Conservation (phyloP, 371 early-diverging fungal species). For the Batkoa obscura region DNA sequence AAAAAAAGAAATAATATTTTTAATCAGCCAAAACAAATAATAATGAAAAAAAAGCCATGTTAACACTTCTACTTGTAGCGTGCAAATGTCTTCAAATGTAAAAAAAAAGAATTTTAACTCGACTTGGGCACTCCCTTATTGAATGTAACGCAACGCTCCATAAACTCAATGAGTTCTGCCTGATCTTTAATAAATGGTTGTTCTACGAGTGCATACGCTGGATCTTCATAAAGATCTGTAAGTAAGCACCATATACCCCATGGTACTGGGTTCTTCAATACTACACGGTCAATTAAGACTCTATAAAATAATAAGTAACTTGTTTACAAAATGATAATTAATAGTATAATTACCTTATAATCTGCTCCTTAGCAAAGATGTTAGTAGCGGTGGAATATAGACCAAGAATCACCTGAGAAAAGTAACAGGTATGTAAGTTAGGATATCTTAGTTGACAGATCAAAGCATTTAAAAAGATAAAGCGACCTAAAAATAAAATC, state of each 20-base stretch:
- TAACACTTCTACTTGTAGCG: too few relatives aligned
- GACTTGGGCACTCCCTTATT: background rate
- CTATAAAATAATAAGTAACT: conserved; percentile 21
- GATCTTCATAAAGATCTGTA: conserved; percentile 90
- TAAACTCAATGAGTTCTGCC: conserved; percentile 26
- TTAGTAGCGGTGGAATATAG: conserved; percentile 64
- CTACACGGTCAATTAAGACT: conserved; percentile 82
- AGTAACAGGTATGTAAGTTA: conserved; percentile 89
- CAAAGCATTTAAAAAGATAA: conserved; percentile 73
- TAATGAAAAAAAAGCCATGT: too few relatives aligned
- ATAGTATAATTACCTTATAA: conserved; percentile 37
- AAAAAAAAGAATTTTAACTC: too few relatives aligned
- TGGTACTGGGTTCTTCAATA: conserved; percentile 93
- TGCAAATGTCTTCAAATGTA: too few relatives aligned
- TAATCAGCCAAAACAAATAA: too few relatives aligned
- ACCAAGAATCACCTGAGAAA: conserved; percentile 65
- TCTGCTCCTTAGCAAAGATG: conserved; percentile 81
- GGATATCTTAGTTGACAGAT: conserved; percentile 95
- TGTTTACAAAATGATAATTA: background rate
- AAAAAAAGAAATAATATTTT: too few relatives aligned
- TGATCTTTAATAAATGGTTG: conserved; percentile 54
- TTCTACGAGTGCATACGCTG: conserved; percentile 73
- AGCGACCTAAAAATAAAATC: conserved; percentile 31
- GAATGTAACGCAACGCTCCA: conserved; percentile 30
- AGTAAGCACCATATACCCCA: conserved; percentile 93